Evolutionary conservation across 441 rosid species (phyloP).

Genomic region (Corymbia calophylla): DNA sequence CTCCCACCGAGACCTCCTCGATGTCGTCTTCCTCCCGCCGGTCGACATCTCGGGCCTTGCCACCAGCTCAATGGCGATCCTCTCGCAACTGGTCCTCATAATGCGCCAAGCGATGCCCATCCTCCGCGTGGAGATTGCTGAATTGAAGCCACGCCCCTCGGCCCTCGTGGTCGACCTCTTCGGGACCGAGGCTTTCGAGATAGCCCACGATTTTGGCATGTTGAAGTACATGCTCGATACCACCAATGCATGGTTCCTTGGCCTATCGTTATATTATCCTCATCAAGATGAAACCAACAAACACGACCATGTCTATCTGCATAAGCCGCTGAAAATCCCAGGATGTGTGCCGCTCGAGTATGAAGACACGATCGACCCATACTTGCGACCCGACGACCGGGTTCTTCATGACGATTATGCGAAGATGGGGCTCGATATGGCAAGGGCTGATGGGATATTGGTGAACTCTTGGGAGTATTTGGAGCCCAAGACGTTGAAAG

Average conservation of each 20-base stretch:
- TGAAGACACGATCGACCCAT: conserved; percentile 26
- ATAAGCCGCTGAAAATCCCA: conserved; percentile 37
- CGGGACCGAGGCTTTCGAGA: conserved; percentile 38
- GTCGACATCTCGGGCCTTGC: conserved; percentile 15
- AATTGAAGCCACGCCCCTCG: conserved; percentile 9
- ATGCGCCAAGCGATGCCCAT: conserved; percentile 15
- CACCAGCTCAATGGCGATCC: neutral
- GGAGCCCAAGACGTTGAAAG: conserved; percentile 20
- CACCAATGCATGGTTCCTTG: conserved; percentile 44
- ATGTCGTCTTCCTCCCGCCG: conserved; percentile 25
- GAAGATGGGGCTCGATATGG: conserved; percentile 8
- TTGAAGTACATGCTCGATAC: conserved; percentile 33
- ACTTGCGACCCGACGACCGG: conserved; percentile 18
- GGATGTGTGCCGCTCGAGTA: conserved; percentile 38
- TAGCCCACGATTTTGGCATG: conserved; percentile 41
- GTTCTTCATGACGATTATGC: conserved; percentile 19
- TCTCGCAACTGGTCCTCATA: conserved; percentile 17
- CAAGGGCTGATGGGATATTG: conserved; percentile 26
- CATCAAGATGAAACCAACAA: conserved; percentile 24
- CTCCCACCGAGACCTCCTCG: neutral
- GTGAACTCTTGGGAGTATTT: conserved; percentile 39
- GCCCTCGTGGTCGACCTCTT: conserved; percentile 45
- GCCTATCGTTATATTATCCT: conserved; percentile 33
- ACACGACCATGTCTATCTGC: conserved; percentile 21
- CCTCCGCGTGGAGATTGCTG: conserved; percentile 14